Evolutionary conservation across 176 grass and related monocot species (phyloP).

Genomic region (Bolboschoenus planiculmis): DNA sequence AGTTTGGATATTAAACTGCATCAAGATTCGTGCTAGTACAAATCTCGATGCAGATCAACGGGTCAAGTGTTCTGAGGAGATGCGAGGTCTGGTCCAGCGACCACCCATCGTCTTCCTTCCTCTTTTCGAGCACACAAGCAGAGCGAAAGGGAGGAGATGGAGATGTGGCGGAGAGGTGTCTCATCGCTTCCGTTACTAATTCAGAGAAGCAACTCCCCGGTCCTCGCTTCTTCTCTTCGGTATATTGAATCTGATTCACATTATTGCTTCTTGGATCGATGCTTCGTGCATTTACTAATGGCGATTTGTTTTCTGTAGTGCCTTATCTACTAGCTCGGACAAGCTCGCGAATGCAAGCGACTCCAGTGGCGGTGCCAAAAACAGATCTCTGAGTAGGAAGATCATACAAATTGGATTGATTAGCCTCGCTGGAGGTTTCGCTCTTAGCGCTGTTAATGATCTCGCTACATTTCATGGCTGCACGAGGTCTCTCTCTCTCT

Average conservation of each 20-base stretch:
- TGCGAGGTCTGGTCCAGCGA: neutral
- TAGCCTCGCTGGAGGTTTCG: conserved; percentile 65
- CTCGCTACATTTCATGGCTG: conserved; percentile 85
- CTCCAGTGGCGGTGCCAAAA: neutral
- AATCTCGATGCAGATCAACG: neutral
- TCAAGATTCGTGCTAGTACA: neutral
- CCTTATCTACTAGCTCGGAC: conserved; percentile 6
- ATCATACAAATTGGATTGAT: conserved; percentile 45
- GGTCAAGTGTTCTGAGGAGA: neutral
- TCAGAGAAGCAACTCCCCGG: neutral
- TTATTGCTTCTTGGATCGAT: neutral
- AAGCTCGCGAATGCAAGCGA: neutral
- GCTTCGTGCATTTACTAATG: conserved; percentile 3
- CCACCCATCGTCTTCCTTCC: neutral
- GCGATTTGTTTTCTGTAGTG: neutral
- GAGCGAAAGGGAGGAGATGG: neutral
- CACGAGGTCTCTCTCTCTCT: conserved; percentile 33
- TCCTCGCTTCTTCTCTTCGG: neutral
- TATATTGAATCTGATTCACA: neutral
- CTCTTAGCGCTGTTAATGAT: conserved; percentile 72
- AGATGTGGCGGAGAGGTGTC: conserved; percentile 9
- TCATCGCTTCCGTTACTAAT: neutral
- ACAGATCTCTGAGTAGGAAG: conserved; percentile 24
- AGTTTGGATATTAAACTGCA: too few species aligned
- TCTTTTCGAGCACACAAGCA: neutral